Percentiles rank a stretch among this genome's conserved stretches.
Conservation (phyloP, 2,329 filamentous ascomycete genomes). For the Phaeoacremonium minimum region DNA sequence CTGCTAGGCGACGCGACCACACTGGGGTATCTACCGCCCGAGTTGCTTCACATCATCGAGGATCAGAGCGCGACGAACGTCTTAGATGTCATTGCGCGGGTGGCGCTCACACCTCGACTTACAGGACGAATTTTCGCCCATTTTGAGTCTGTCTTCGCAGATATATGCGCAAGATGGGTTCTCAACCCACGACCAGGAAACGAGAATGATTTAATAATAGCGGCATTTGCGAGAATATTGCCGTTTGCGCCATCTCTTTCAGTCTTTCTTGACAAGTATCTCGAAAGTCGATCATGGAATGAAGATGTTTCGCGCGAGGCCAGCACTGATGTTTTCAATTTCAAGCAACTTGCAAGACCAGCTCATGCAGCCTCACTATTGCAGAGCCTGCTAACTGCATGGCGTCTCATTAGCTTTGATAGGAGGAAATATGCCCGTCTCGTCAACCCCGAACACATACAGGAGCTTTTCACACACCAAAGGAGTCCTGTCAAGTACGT, state of each 20-base stretch:
- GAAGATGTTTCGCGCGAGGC: too few relatives aligned
- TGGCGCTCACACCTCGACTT: slow-evolving; percentile 63
- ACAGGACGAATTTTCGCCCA: slow-evolving; percentile 71
- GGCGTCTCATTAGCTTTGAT: slow-evolving; percentile 77
- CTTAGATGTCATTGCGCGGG: slow-evolving; percentile 65
- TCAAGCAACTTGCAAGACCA: not conserved
- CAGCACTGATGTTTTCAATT: too few relatives aligned
- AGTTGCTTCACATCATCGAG: slow-evolving; percentile 65
- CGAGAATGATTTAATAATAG: slow-evolving; percentile 46
- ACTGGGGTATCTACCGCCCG: slow-evolving; percentile 60
- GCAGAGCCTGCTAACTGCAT: slow-evolving; percentile 60
- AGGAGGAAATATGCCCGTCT: slow-evolving; percentile 60
- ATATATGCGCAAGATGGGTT: slow-evolving; percentile 79
- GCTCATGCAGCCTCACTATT: slow-evolving; percentile 17
- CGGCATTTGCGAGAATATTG: slow-evolving; percentile 74
- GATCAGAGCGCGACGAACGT: slow-evolving; percentile 60
- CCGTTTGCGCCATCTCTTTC: slow-evolving; percentile 79
- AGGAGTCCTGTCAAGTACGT: slow-evolving; percentile 68
- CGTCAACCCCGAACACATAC: slow-evolving; percentile 63
- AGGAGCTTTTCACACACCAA: slow-evolving; percentile 60
- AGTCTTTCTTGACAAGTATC: slow-evolving; percentile 57
- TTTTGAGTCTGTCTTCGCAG: slow-evolving; percentile 72
- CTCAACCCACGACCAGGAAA: slow-evolving; percentile 34
- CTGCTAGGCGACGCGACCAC: slow-evolving; percentile 50
- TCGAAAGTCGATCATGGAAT: slow-evolving; percentile 17